Base-by-base conservation (phyloP, 2,329 filamentous ascomycete genomes). In the Colletotrichum lentis region DNA sequence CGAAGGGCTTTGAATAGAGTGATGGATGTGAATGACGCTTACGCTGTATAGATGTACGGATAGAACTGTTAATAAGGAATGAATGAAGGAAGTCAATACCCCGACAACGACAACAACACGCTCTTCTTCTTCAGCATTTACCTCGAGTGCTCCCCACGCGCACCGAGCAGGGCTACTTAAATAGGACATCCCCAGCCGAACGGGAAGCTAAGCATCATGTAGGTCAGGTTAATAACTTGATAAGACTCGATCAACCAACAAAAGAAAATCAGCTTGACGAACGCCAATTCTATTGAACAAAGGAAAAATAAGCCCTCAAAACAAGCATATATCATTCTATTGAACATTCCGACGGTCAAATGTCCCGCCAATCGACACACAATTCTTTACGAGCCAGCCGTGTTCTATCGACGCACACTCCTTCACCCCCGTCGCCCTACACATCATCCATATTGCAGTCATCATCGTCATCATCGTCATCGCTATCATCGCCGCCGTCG, bases 21-120 rank as follows among this genome's bases (percentile, higher is more conserved):
- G 43, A 64, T 44, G 54, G 54, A 69, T 46, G 44, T 16, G 58
- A 53, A 69, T 39, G 66, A 69, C 46, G 44, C 39, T 50, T 41
- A 56, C 64, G 66, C 54, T 46, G 43, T 39, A 69, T 43, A 49
- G 43, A 66, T 61, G 55, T 46, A 56, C 47, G 50, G 56, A 65
- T 68, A 68, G 14, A 61, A 52, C 43, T 31, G 44, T 44, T 27
- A 61, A 27, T 14, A 31, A 43, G 47, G 6, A 52, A 52, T 5
- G 35, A 52, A 52, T 4, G 35, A 52, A 47, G 22, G 5, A 31
- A 41, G 50, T 7, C 24, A 47, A 57, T 61, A 18, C 31, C 49
- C 43, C 14, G 31, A 7, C 14, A 16, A 49, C 2, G 24, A 31
- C 4, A 44, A 18, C 8, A 20, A 3, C 18, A 44, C 41, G n/a